phyloP scores from a whole-genome alignment of 2,329 filamentous ascomycete genomes.

The Ascochyta fabae region DNA sequence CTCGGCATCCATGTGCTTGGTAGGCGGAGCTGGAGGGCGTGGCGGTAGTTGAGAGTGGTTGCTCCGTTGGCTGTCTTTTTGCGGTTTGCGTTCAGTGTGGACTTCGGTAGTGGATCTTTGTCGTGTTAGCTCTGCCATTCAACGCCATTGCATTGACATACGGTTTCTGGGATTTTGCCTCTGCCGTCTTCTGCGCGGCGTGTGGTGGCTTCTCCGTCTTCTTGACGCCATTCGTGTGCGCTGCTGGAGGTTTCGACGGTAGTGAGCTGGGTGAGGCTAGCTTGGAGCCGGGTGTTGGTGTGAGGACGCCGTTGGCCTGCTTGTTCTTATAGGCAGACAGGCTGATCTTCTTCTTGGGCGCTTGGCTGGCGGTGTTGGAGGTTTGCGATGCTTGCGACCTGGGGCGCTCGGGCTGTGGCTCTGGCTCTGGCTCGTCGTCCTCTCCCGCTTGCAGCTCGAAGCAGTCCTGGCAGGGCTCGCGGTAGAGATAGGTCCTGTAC shows the following conservation, averaged over 20 bases:
- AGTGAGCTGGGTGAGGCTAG: slow-evolving; percentile 36
- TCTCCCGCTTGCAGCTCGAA: slow-evolving; percentile 59
- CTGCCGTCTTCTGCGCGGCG: slow-evolving; percentile 21
- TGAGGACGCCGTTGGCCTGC: slow-evolving; percentile 47
- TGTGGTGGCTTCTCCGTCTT: slow-evolving; percentile 26
- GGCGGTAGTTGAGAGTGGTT: slow-evolving; percentile 18
- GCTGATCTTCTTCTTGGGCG: slow-evolving; percentile 67
- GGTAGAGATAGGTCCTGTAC: slow-evolving; percentile 67
- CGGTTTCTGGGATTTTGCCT: slow-evolving; percentile 27
- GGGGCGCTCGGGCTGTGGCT: slow-evolving; percentile 39
- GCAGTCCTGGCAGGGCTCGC: slow-evolving; percentile 60
- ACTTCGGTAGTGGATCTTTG: slow-evolving; percentile 26
- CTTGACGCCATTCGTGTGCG: slow-evolving; percentile 37
- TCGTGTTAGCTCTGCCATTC: slow-evolving; percentile 22
- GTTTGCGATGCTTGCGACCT: slow-evolving; percentile 34
- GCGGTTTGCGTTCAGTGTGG: slow-evolving; percentile 25
- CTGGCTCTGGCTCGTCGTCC: slow-evolving; percentile 57
- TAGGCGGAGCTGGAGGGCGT: slow-evolving; percentile 18
- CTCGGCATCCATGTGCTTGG: slow-evolving; percentile 49
- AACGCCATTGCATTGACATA: slow-evolving; percentile 12
- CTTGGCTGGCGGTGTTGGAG: slow-evolving; percentile 48
- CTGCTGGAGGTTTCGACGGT: slow-evolving; percentile 28
- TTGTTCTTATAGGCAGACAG: slow-evolving; percentile 67
- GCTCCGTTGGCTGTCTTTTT: slow-evolving; percentile 23
- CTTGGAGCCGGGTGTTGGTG: slow-evolving; percentile 38